These are phyloP conservation scores for Tricholoma furcatifolium DNA, from an alignment of 768 basidiomycete genomes.

Conservation along the genomic window DNA sequence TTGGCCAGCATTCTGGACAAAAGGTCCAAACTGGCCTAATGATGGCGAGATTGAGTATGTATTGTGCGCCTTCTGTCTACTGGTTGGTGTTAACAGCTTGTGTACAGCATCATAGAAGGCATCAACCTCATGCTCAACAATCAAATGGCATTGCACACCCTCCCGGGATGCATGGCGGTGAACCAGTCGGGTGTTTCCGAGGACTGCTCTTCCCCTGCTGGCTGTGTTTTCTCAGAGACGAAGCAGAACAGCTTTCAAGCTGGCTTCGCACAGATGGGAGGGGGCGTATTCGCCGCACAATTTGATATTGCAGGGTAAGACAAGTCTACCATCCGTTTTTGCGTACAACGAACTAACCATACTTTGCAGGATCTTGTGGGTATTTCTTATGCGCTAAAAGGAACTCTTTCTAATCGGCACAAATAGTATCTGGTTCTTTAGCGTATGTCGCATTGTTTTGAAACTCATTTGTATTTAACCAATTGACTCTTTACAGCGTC, in stretches of 20 bases:
- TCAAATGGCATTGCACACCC: constrained; percentile 80
- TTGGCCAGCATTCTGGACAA: constrained; percentile 52
- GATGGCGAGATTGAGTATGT: constrained; percentile 49
- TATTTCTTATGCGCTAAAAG: neutral
- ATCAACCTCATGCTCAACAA: constrained; percentile 72
- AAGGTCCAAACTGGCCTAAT: constrained; percentile 40
- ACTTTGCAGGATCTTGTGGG: constrained; percentile 25
- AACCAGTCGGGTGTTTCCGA: constrained; percentile 49
- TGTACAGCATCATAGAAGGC: constrained; percentile 71
- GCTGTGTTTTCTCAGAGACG: constrained; percentile 65
- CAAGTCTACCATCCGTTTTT: neutral
- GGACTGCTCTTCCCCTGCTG: constrained; percentile 58
- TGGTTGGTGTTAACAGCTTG: neutral
- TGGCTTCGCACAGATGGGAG: constrained; percentile 66
- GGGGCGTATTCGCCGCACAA: constrained; percentile 77
- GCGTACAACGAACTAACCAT: neutral
- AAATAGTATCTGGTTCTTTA: constrained; percentile 47
- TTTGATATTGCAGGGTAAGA: constrained; percentile 48
- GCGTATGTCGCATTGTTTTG: constrained; percentile 27
- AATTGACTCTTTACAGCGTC: constrained; percentile 27
- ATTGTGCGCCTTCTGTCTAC: neutral
- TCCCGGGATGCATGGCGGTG: constrained; percentile 36
- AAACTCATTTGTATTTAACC: constrained; percentile 13
- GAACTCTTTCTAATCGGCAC: neutral
- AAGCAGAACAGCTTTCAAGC: constrained; percentile 62